Conservation (phyloP, 2,329 filamentous ascomycete species). For the Dothideomycetes sp. region DNA sequence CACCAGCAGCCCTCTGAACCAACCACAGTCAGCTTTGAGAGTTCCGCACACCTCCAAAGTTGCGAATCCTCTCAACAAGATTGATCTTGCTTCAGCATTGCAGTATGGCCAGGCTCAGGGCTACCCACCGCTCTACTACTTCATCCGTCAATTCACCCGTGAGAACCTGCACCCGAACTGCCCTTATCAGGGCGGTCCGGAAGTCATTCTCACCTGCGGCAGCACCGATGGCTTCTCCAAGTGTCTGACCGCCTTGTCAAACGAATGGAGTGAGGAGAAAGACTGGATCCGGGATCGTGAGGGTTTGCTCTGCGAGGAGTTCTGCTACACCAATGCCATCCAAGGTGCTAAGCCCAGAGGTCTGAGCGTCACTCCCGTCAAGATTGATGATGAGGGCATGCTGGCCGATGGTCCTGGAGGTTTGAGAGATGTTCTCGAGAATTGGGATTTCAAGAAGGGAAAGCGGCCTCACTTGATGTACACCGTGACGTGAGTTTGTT, state of each 20-base stretch:
- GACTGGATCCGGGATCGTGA: slow-evolving; percentile 60
- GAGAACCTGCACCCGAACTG: slow-evolving; percentile 70
- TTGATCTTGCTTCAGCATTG: slow-evolving; percentile 70
- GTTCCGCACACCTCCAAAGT: slow-evolving; percentile 59
- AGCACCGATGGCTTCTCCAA: slow-evolving; percentile 80
- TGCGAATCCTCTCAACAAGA: slow-evolving; percentile 52
- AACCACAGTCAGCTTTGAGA: slow-evolving; percentile 36
- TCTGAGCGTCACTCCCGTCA: slow-evolving; percentile 61
- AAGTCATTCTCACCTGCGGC: slow-evolving; percentile 69
- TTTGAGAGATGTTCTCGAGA: slow-evolving; percentile 64
- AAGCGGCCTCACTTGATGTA: slow-evolving; percentile 77
- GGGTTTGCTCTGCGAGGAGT: slow-evolving; percentile 69
- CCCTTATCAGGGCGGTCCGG: slow-evolving; percentile 65
- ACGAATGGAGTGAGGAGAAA: slow-evolving; percentile 61
- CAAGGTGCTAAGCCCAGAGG: slow-evolving; percentile 56
- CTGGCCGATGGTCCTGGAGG: slow-evolving; percentile 60
- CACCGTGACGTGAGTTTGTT: slow-evolving; percentile 65
- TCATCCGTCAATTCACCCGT: slow-evolving; percentile 66
- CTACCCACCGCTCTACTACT: slow-evolving; percentile 67
- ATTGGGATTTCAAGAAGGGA: slow-evolving; percentile 68
- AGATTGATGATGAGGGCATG: slow-evolving; percentile 74
- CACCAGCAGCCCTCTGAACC: slow-evolving; percentile 16
- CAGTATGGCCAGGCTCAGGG: slow-evolving; percentile 81
- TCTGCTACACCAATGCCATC: slow-evolving; percentile 69
- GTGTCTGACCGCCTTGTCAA: slow-evolving; percentile 60